Base-by-base conservation (phyloP, 1,139 yeast species). In the Arxiozyma slooffiae region DNA sequence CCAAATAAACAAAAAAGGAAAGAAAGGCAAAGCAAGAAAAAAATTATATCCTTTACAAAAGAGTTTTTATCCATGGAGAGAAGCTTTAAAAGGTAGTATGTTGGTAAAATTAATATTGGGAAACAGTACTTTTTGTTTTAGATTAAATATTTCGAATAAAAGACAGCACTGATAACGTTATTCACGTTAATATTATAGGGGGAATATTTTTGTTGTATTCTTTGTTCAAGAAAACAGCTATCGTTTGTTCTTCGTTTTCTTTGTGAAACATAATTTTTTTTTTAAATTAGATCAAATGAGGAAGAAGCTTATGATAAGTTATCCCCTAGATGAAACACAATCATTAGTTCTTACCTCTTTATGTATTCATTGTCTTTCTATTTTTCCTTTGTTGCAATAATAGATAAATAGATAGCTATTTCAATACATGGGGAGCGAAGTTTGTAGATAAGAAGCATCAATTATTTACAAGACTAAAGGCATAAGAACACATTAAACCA, bases 381-480 rank as follows among this genome's bases (percentile, higher is more conserved):
- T 30, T 30, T 30, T 30, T 30, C 14, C 14, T 30, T 30, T 11
- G 14, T 30, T 34, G 39, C 20, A 42, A 30, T 26, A 26, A 34
- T 30, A 30, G 36, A 30, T 30, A 30, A 11, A 30, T 30, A 30
- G 36, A 30, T 30, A 30, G n/a, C 2, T 30, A 30, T 4, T 11
- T 30, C 14, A 16, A 21, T 42, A 42, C 23, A 30, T 20, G 51
- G 53, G 55, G 63, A 61, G 62, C 64, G 67, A 61, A 61, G 65
- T 61, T 56, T 61, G 66, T 60, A 52, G 58, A 54, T 56, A 53
- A 51, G 60, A 61, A 47, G 48, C 38, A 37, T 50, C 53, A 50
- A 50, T 57, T 58, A 61, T 60, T 60, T 60, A 57, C 67, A 62
- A 55, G 64, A 57, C 67, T 63, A 62, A 62, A 62, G 67, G 66